A percentile compares a stretch with the other conserved stretches of the same genome.
These are phyloP conservation scores for Rosa multiflora DNA, from an alignment of 306 rosid species.

Conservation along the genomic window DNA sequence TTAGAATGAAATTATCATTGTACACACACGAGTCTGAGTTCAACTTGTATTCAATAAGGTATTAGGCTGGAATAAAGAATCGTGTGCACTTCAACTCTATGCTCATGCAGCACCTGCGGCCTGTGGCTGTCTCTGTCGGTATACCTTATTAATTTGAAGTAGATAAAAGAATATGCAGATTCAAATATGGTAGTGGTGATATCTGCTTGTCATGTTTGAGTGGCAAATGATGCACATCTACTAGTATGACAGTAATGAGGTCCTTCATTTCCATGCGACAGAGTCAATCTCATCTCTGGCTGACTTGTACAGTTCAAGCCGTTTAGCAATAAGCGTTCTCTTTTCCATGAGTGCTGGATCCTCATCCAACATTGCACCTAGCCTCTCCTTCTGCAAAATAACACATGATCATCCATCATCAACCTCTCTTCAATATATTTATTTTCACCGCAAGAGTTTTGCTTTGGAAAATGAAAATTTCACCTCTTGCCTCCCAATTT, in stretches of 20 bases:
- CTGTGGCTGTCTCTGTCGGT: not conserved
- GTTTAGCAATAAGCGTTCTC: conserved; percentile 70
- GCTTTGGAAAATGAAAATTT: conserved; percentile 21
- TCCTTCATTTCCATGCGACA: conserved; percentile 82
- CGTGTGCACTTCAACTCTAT: not conserved
- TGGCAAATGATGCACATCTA: not conserved
- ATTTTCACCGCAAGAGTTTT: not conserved
- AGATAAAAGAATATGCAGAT: conserved; percentile 11
- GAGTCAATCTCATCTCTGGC: conserved; percentile 95
- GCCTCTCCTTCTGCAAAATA: conserved; percentile 78
- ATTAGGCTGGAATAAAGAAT: not conserved
- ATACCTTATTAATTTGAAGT: conserved; percentile 1
- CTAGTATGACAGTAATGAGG: not conserved
- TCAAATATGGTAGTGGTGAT: not conserved
- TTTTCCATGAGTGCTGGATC: conserved; percentile 92
- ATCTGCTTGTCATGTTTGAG: not conserved
- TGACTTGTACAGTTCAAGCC: conserved; percentile 93
- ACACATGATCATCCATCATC: conserved; percentile 4
- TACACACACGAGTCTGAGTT: not conserved
- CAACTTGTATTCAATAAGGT: not conserved
- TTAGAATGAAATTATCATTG: not conserved
- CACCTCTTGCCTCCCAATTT: conserved; percentile 92
- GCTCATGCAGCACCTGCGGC: not conserved
- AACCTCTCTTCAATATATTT: not conserved
- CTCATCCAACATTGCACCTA: conserved; percentile 91